These are phyloP conservation scores for Schizosaccharomyces octosporus DNA, from an alignment of 805 yeast genomes.

Conservation along the genomic window DNA sequence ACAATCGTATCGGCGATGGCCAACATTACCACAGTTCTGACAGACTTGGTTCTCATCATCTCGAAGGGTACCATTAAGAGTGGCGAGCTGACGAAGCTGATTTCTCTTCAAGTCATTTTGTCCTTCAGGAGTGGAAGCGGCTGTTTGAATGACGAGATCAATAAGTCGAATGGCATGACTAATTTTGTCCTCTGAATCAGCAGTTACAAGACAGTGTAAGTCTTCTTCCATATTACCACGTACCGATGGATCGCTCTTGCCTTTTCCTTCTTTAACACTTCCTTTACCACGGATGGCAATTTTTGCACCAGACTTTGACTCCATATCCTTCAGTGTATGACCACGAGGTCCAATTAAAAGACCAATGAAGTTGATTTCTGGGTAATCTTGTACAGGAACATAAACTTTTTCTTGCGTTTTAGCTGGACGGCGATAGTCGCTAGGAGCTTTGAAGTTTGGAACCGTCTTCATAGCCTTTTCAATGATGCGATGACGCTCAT, in stretches of 20 bases:
- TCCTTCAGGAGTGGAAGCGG: constrained; percentile 74
- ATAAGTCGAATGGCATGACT: constrained; percentile 51
- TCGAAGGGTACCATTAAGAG: constrained; percentile 77
- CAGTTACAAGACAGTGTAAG: constrained; percentile 65
- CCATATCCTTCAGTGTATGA: constrained; percentile 55
- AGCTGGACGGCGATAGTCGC: constrained; percentile 45
- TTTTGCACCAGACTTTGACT: constrained; percentile 65
- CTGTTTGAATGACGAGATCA: constrained; percentile 52
- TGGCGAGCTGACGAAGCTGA: constrained; percentile 78
- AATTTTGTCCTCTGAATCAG: constrained; percentile 56
- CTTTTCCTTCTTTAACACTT: constrained; percentile 77
- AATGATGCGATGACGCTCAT: constrained; percentile 60
- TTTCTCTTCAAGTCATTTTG: constrained; percentile 77
- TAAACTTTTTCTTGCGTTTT: constrained; percentile 58
- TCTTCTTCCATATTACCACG: constrained; percentile 50
- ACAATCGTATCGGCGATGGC: constrained; percentile 42
- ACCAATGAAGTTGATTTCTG: constrained; percentile 79
- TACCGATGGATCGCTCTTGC: constrained; percentile 21
- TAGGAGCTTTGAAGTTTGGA: constrained; percentile 61
- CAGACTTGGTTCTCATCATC: constrained; percentile 49
- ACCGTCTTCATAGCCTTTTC: constrained; percentile 45
- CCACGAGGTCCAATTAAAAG: constrained; percentile 87
- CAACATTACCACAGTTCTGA: constrained; percentile 37
- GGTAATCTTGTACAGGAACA: constrained; percentile 66
- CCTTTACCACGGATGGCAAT: constrained; percentile 89